phyloP scores from a whole-genome alignment of 1,284 basidiomycete genomes.

The Anthracocystis panici-leucophaei region DNA sequence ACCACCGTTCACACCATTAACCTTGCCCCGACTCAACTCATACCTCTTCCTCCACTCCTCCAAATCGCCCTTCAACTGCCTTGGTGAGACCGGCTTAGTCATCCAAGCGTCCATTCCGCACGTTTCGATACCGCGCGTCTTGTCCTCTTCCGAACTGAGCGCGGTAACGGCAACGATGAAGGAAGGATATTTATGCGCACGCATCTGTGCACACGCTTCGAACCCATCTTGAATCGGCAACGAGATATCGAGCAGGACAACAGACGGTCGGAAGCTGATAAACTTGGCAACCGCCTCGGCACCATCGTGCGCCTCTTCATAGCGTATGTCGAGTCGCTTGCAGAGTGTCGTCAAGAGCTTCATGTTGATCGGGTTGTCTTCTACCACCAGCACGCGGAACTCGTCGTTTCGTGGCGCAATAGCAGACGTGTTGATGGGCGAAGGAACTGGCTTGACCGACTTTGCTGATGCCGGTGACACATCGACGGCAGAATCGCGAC shows the following conservation, averaged over 20 bases:
- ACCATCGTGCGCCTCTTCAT: constrained; percentile 57
- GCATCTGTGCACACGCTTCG: constrained; percentile 56
- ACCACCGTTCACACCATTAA: background rate
- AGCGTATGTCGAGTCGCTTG: constrained; percentile 42
- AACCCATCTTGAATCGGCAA: constrained; percentile 60
- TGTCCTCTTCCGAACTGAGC: constrained; percentile 54
- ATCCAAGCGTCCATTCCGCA: constrained; percentile 62
- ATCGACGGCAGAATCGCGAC: background rate
- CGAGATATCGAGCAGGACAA: constrained; percentile 62
- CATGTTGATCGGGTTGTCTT: constrained; percentile 66
- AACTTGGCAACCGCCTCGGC: constrained; percentile 56
- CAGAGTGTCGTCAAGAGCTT: constrained; percentile 51
- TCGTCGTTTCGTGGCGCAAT: constrained; percentile 15
- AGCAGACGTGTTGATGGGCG: constrained; percentile 20
- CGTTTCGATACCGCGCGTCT: constrained; percentile 44
- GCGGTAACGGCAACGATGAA: constrained; percentile 62
- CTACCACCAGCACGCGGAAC: constrained; percentile 58
- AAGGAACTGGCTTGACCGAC: constrained; percentile 5
- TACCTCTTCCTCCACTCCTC: constrained; percentile 30
- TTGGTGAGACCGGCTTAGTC: constrained; percentile 55
- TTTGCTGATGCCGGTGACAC: background rate
- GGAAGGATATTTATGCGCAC: constrained; percentile 35
- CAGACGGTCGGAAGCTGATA: constrained; percentile 43
- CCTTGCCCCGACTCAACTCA: background rate
- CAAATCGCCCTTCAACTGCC: constrained; percentile 31